Conservation (phyloP, 2,329 filamentous ascomycete genomes). For the Penicillium sp. region DNA sequence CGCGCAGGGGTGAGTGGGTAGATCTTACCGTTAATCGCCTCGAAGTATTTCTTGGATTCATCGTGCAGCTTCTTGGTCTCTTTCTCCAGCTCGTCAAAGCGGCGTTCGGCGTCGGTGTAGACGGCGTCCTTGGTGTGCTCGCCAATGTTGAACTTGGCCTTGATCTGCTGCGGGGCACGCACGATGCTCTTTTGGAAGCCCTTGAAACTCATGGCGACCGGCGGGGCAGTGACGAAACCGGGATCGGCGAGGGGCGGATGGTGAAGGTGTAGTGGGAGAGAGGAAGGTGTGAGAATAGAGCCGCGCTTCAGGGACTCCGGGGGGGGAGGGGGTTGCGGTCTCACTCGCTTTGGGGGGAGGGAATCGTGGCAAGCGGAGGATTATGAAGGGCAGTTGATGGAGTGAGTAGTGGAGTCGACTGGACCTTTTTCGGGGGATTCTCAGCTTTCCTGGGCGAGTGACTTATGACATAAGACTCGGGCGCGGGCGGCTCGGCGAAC, state of each 20-base stretch:
- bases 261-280: background rate
- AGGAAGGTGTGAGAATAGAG: constrained; percentile 1
- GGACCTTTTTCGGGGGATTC: constrained; percentile 12
- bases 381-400: background rate
- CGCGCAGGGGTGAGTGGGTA: background rate
- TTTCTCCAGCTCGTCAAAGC: constrained; percentile 87
- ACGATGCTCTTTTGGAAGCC: constrained; percentile 86
- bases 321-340: too few species aligned
- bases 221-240: background rate
- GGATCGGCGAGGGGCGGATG: background rate
- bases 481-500: too few species aligned
- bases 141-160: constrained; percentile 87
- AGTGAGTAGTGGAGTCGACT: background rate
- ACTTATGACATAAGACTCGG: constrained; percentile 22
- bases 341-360: too few species aligned
- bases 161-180: constrained; percentile 87
- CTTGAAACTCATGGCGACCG: constrained; percentile 79
- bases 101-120: constrained; percentile 88
- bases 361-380: too few species aligned
- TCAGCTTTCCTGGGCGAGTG: constrained; percentile 11
- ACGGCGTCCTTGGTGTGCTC: constrained; percentile 92
- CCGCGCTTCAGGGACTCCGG: background rate
- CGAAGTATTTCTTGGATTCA: constrained; percentile 95
- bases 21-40: constrained; percentile 76
- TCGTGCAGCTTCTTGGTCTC: constrained; percentile 97